Evolutionary conservation across 306 rosid species (phyloP).

Genomic region (Sicyos baderoa): DNA sequence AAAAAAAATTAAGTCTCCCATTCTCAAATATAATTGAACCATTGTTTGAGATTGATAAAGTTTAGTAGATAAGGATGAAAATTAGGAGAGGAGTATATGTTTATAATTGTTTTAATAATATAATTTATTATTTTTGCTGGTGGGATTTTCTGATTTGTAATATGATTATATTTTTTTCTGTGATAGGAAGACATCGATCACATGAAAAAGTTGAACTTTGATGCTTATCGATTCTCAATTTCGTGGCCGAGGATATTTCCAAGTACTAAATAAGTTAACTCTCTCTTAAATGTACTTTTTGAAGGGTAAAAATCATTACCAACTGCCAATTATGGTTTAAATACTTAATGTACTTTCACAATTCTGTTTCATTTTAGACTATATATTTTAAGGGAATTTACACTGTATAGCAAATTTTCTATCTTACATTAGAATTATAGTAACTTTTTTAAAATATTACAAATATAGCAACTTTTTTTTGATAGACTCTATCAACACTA

Average conservation of each 20-base stretch:
- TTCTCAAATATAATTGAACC: too few species aligned
- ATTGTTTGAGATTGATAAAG: not conserved
- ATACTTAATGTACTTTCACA: too few species aligned
- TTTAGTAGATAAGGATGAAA: not conserved
- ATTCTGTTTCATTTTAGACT: too few species aligned
- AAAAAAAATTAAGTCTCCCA: too few species aligned
- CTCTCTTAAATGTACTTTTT: not conserved
- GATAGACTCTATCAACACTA: too few species aligned
- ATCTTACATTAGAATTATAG: too few species aligned
- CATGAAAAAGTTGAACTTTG: conserved; percentile 52
- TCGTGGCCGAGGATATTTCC: conserved; percentile 93
- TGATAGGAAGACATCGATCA: conserved; percentile 67
- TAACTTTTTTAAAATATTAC: too few species aligned
- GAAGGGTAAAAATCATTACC: not conserved
- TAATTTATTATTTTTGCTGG: not conserved
- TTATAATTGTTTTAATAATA: too few species aligned
- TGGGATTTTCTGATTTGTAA: not conserved
- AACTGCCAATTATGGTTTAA: too few species aligned
- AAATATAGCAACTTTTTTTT: too few species aligned
- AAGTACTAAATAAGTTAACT: conserved; percentile 28
- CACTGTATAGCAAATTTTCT: too few species aligned
- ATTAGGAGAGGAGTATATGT: not conserved
- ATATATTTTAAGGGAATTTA: too few species aligned
- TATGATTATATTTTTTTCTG: not conserved
- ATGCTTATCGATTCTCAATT: conserved; percentile 82